Base-by-base conservation (phyloP, 371 early-diverging fungal species). In the Syncephalastrum monosporum region DNA sequence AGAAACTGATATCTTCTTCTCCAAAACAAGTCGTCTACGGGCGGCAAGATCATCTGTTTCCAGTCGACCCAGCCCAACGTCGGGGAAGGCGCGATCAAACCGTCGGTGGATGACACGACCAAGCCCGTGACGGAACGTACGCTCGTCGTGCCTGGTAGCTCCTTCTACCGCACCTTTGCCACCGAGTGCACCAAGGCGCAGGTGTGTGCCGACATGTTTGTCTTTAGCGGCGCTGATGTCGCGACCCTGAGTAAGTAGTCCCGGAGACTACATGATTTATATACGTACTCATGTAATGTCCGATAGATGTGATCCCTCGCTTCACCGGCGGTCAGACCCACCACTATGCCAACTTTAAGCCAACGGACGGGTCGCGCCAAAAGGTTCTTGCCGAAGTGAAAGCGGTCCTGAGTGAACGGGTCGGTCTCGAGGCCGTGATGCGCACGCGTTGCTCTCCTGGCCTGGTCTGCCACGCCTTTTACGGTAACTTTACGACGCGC, bases 301-400 rank as follows among this genome's bases (percentile, higher is more conserved):
- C 14, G 7, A 42, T 58, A 84, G 86, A 79, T 54, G 80, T 85
- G 2, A 72, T 85, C 44, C 85, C 91, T n/a, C 86, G 87, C 52
- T 89, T 85, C 69, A 96, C 97, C 1, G 98, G 96, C 17, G 98
- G 98, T 15, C 80, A 88, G 21, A 76, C 89, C 3, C 86, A 88
- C 68, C 90, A 88, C 67, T 97, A 93, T 65, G 93, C 94, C 17
- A 80, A 76, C 38, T 97, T 95, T 63, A 81, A 90, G 49, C 65
- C 75, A 5, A 83, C 85, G 23, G 92, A 92, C 45, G 77, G 81
- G 2, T 45, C 75, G 19, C 88, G 90, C 58, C 77, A 95, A 52
- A 69, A 82, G 19, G 38, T 33, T 10, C 38, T 33, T 12, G 67
- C 75, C 57, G 97, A 96, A 68, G 63, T 97, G 12, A 46, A 67